Conservation (phyloP, 331 rosid genomes). For the Rosa hybrid region DNA sequence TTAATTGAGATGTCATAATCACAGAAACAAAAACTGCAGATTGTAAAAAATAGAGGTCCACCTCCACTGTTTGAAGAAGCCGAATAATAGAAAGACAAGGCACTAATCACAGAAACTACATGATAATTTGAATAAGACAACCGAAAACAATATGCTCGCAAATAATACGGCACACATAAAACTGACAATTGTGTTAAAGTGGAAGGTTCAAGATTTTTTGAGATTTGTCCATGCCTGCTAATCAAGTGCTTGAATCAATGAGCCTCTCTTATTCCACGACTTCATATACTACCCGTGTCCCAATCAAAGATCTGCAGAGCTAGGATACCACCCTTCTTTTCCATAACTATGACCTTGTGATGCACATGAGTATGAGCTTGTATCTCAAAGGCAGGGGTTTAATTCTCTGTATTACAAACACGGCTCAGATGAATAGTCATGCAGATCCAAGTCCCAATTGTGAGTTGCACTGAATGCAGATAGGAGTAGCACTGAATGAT, state of each 20-base stretch:
- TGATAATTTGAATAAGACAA: too few species aligned
- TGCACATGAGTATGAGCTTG: neutral
- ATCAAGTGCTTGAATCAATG: neutral
- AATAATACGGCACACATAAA: too few species aligned
- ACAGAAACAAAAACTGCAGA: too few species aligned
- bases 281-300: slow-evolving; percentile 9
- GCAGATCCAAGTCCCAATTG: neutral
- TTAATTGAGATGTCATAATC: too few species aligned
- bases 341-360: neutral
- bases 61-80: too few species aligned
- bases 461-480: neutral
- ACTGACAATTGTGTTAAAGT: too few species aligned
- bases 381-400: neutral
- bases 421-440: neutral
- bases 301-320: neutral
- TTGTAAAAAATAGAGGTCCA: too few species aligned
- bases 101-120: too few species aligned
- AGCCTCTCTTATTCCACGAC: neutral
- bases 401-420: neutral
- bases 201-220: neutral
- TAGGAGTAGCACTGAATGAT: neutral
- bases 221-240: neutral
- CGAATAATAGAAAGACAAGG: too few species aligned
- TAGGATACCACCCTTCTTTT: neutral
- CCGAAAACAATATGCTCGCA: too few species aligned